A percentile compares a stretch with the other conserved stretches of the same genome.
phyloP scores from a whole-genome alignment of 495 filamentous ascomycete species.

The Penicillium antarcticum region DNA sequence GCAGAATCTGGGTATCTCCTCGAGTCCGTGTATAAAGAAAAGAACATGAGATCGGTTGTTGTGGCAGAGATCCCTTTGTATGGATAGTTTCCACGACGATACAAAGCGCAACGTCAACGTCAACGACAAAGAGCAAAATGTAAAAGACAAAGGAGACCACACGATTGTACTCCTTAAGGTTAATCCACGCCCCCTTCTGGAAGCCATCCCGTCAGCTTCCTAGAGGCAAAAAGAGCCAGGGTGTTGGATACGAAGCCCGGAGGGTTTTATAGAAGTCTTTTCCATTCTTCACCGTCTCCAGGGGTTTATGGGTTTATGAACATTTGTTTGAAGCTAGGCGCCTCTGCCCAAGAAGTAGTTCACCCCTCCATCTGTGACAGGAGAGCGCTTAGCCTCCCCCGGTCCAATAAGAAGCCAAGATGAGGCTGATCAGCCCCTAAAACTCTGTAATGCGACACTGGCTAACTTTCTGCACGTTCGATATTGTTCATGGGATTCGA shows the following conservation, averaged over 20 bases:
- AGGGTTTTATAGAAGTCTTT: not conserved
- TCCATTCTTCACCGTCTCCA: not conserved
- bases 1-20: not conserved
- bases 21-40: not conserved
- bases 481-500: not conserved
- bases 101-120: not conserved
- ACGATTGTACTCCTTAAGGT: not conserved
- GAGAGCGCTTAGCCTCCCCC: conserved; percentile 7
- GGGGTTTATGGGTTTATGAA: not conserved
- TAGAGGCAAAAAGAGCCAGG: no score
- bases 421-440: not conserved
- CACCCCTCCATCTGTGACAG: conserved; percentile 2
- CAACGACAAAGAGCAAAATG: no score
- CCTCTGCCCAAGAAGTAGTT: conserved; percentile 1
- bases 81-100: not conserved
- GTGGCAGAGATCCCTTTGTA: conserved; percentile 1
- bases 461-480: not conserved
- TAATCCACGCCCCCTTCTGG: not conserved
- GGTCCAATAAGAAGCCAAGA: not conserved
- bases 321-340: conserved; percentile 4
- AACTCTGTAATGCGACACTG: not conserved
- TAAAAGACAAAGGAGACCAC: no score
- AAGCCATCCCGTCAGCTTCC: conserved; percentile 1
- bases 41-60: conserved; percentile 1
- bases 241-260: not conserved